Evolutionary conservation across 2,329 filamentous ascomycete genomes (phyloP).

Genomic region (Colletotrichum aenigma): DNA sequence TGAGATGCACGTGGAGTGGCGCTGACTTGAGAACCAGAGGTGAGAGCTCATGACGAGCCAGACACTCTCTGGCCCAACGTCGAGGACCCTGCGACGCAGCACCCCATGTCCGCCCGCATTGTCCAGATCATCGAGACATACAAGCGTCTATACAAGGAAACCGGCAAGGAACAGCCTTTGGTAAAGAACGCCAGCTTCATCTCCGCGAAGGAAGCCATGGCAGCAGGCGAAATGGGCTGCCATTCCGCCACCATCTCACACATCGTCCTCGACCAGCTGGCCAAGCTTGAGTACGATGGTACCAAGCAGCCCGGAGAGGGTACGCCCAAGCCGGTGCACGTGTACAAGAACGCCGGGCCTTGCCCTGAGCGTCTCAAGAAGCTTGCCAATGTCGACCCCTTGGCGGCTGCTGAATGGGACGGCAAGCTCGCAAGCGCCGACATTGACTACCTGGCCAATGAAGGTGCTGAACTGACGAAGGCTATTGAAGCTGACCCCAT

Average conservation of each 20-base stretch:
- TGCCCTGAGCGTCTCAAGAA: slow-evolving; percentile 37
- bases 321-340: slow-evolving; percentile 42
- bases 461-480: slow-evolving; percentile 44
- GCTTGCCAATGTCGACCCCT: slow-evolving; percentile 41
- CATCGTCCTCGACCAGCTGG: slow-evolving; percentile 40
- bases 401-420: slow-evolving; percentile 40
- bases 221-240: slow-evolving; percentile 49
- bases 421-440: slow-evolving; percentile 42
- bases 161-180: slow-evolving; percentile 51
- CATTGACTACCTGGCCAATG: slow-evolving; percentile 50
- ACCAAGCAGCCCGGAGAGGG: slow-evolving; percentile 40
- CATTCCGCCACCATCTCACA: slow-evolving; percentile 49
- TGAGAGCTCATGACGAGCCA: slow-evolving; percentile 44
- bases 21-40: slow-evolving; percentile 33
- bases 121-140: slow-evolving; percentile 54
- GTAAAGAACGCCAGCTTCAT: slow-evolving; percentile 52
- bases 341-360: slow-evolving; percentile 37
- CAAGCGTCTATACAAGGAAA: slow-evolving; percentile 47
- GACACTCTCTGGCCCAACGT: slow-evolving; percentile 48
- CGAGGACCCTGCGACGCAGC: slow-evolving; percentile 48
- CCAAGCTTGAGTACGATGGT: slow-evolving; percentile 39
- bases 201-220: slow-evolving; percentile 47
- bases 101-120: slow-evolving; percentile 51
- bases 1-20: neutral
- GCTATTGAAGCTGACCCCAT: slow-evolving; percentile 44